phyloP scores from a whole-genome alignment of 345 rosid genomes.

The Gossypium longicalyx region DNA sequence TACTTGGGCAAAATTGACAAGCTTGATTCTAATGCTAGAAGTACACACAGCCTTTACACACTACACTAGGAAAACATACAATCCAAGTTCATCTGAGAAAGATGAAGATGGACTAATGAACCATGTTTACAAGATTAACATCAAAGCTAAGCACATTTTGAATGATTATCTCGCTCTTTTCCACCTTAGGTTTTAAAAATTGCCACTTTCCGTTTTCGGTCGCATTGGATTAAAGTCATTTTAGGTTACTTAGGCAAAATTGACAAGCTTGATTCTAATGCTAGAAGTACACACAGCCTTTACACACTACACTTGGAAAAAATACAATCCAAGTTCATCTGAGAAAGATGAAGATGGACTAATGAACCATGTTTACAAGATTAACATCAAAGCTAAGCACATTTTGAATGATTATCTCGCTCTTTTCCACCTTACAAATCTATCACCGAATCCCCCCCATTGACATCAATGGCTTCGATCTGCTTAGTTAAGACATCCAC shows the following conservation, averaged over 20 bases:
- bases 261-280: neutral
- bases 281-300: neutral
- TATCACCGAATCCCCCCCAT: neutral
- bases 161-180: neutral
- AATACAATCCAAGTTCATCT: no score
- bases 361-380: neutral
- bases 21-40: neutral
- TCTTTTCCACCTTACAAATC: neutral
- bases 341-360: no score
- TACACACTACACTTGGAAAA: neutral
- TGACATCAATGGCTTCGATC: constrained; percentile 23
- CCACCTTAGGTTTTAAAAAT: no score
- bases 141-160: neutral
- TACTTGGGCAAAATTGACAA: neutral
- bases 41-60: neutral
- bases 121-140: neutral
- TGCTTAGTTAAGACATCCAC: constrained; percentile 23
- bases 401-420: neutral
- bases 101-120: neutral
- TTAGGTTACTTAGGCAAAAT: neutral
- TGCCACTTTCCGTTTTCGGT: no score
- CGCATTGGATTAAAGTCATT: no score
- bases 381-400: neutral
- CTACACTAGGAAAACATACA: neutral
- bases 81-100: neutral